phyloP scores from a whole-genome alignment of 139 green algal genomes.

The Raphidocelis subcapitata region DNA sequence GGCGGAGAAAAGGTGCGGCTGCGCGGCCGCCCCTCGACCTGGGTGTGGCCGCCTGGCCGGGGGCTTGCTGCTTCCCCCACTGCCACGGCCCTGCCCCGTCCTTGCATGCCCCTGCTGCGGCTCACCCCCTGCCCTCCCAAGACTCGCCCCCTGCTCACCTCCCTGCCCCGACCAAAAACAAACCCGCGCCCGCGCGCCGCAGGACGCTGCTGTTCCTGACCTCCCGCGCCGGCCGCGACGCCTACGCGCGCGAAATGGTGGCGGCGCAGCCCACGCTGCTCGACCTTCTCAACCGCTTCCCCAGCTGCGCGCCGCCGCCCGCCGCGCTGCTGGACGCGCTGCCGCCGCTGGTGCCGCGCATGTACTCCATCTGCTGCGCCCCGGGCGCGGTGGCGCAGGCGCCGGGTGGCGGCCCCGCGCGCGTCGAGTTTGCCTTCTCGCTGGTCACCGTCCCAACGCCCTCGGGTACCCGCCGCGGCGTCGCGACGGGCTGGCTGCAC shows the following conservation, averaged over 20 bases:
- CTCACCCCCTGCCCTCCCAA: no score
- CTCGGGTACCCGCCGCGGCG: conserved; percentile 54
- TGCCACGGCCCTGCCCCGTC: no score
- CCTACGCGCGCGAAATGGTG: conserved; percentile 64
- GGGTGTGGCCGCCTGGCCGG: no score
- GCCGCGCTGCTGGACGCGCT: conserved; percentile 81
- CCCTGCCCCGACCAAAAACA: no score
- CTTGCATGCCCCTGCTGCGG: no score
- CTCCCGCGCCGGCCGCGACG: conserved; percentile 47
- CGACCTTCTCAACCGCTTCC: conserved; percentile 75
- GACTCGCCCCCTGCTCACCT: no score
- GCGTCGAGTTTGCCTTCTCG: conserved; percentile 68
- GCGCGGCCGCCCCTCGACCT: no score
- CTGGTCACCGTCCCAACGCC: conserved; percentile 68
- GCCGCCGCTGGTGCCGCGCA: conserved; percentile 70
- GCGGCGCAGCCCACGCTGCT: conserved; percentile 65
- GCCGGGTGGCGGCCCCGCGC: conserved; percentile 14
- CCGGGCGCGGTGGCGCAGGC: conserved; percentile 11
- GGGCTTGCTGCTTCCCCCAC: no score
- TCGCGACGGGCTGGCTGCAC: conserved; percentile 86
- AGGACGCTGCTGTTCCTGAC: conserved; percentile 60
- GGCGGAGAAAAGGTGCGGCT: conserved; percentile 49
- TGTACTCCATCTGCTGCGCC: conserved; percentile 88
- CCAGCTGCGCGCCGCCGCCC: conserved; percentile 74
- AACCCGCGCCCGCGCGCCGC: no score